Evolutionary conservation across 108 stramenopile genomes (phyloP), one percentile per base, ranked within the genome.

Genomic region (Nannochloropsis salina): DNA sequence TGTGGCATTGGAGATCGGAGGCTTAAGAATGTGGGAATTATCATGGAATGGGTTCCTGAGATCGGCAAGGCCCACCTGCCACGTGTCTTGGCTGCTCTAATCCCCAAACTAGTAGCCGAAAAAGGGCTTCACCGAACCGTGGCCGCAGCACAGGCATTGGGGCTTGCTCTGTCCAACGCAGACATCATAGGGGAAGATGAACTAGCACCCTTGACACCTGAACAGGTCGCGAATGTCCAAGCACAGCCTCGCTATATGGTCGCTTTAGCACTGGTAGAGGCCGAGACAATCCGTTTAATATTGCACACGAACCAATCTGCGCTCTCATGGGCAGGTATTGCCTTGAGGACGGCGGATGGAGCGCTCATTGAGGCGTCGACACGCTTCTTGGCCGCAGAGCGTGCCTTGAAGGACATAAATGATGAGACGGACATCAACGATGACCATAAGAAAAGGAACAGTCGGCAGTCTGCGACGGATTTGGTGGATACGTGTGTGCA

Each of bases 41-140:
- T 74, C 4, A 74, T 74, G 61, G 61, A 74, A 74, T 74, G 61
- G 61, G 20, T 74, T 74, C 61, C 61, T 2, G 61, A 74, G n/a
- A n/a, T 74, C 20, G 61, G 61, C n/a, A 74, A 74, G 3, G 61
- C 61, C 61, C 61, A 74, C 61, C 61, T 74, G 20, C 61, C 61
- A 2, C 61, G 61, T 6, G 8, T 74, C 61, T n/a, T 74, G 61
- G 61, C 61, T n/a, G 61, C n/a, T 4, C 61, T 74, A 15, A 74
- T 74, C n/a, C 61, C 61, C 61, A 74, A 74, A n/a, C 61, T 74
- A n/a, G 61, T 74, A 74, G 61, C 61, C 8, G 61, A 74, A n/a
- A 74, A 74, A 74, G 61, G 61, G 61, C n/a, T 74, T 15, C 61
- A 74, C n/a, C 15, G 61, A 8, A 74, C 61, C 15, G 3, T 74